Conservation (phyloP, 768 basidiomycete genomes). For the Tricholoma matsutake region DNA sequence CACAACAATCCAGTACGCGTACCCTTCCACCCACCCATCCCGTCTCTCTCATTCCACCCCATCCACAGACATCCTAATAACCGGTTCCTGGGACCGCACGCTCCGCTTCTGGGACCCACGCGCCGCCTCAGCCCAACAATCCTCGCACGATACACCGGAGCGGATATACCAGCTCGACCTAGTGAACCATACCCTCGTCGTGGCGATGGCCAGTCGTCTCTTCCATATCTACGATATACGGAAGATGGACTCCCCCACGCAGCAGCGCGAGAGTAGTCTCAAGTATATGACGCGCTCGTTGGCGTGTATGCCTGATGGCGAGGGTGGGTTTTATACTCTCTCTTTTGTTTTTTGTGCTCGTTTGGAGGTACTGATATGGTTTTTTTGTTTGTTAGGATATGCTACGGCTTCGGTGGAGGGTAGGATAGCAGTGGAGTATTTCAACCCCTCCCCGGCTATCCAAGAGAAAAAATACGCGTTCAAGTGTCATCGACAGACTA, state of each 20-base stretch:
- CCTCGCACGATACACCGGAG: constrained; percentile 69
- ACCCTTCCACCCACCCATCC: not conserved
- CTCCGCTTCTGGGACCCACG: constrained; percentile 87
- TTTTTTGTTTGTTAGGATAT: constrained; percentile 43
- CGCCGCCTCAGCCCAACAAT: constrained; percentile 50
- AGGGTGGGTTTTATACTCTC: too few relatives aligned
- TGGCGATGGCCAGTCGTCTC: constrained; percentile 88
- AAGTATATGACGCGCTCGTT: constrained; percentile 94
- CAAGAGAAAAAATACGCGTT: constrained; percentile 94
- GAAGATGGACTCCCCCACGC: constrained; percentile 70
- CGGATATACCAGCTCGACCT: constrained; percentile 85
- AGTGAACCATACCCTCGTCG: constrained; percentile 76
- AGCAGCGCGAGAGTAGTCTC: constrained; percentile 86
- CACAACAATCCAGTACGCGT: constrained; percentile 56
- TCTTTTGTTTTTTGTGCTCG: too few relatives aligned
- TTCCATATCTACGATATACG: constrained; percentile 89
- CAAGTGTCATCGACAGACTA: constrained; percentile 91
- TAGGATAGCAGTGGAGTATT: constrained; percentile 95
- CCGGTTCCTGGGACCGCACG: constrained; percentile 91
- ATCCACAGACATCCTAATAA: constrained; percentile 63
- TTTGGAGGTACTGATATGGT: constrained; percentile 32
- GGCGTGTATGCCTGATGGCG: constrained; percentile 89
- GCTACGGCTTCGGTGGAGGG: constrained; percentile 94
- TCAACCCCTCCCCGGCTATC: constrained; percentile 71
- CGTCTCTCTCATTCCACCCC: not conserved